Evolutionary conservation across 73 alveolate species (phyloP).

Genomic region (Breviolum minutum): DNA sequence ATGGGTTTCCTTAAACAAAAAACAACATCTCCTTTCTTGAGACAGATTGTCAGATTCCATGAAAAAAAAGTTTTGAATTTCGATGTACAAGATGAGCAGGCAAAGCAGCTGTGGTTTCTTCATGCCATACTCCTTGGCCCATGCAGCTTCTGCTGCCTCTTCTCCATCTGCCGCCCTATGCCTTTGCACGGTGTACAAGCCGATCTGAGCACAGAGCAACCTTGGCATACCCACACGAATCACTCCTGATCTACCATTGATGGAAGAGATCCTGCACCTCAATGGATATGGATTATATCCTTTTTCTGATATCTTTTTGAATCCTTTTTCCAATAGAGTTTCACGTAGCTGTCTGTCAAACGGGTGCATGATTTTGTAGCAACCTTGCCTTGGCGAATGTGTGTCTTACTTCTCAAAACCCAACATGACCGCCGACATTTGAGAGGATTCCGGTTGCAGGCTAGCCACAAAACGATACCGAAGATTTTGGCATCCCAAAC

Average conservation of each 20-base stretch:
- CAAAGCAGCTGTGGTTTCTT: background rate
- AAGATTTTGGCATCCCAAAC: conserved; percentile 39
- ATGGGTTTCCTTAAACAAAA: too few species aligned
- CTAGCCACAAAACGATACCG: conserved; percentile 23
- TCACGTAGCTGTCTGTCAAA: too few species aligned
- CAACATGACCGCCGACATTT: too few species aligned
- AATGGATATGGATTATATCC: background rate
- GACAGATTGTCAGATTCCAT: too few species aligned
- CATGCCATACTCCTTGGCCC: conserved; percentile 61
- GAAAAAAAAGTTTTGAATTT: too few species aligned
- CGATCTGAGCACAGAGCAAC: conserved; percentile 59
- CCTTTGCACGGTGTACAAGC: conserved; percentile 62
- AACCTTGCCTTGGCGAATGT: too few species aligned
- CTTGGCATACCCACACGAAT: background rate
- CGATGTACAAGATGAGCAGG: background rate
- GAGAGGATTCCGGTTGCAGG: background rate
- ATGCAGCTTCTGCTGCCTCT: conserved; percentile 50
- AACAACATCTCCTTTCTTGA: too few species aligned
- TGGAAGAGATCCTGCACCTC: background rate
- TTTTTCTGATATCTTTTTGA: background rate
- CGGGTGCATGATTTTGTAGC: too few species aligned
- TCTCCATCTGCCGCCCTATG: conserved; percentile 35
- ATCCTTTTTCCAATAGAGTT: background rate
- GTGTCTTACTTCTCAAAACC: too few species aligned
- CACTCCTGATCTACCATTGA: background rate